Conservation (phyloP, 345 rosid genomes). For the Salix caprea region DNA sequence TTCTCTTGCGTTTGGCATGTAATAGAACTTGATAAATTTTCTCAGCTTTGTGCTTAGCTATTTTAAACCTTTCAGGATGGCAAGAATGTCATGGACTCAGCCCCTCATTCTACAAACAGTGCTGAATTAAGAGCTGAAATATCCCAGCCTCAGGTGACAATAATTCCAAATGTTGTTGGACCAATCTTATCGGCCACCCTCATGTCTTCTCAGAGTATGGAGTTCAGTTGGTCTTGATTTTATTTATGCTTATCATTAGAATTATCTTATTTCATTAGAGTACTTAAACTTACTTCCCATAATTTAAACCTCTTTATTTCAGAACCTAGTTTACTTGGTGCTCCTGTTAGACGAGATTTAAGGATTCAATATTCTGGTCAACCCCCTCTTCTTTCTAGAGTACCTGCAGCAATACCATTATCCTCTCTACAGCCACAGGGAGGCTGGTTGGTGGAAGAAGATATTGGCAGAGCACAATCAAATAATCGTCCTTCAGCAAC, state of each 20-base stretch:
- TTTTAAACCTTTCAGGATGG: constrained; percentile 38
- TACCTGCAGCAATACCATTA: constrained; percentile 42
- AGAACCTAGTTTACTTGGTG: constrained; percentile 92
- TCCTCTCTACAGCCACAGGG: constrained; percentile 48
- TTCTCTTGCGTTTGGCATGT: background rate
- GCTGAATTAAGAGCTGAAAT: constrained; percentile 58
- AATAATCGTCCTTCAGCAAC: constrained; percentile 27
- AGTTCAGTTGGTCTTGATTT: constrained; percentile 12
- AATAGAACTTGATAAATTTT: background rate
- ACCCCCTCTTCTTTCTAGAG: constrained; percentile 61
- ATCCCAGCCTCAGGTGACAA: constrained; percentile 47
- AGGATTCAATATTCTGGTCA: constrained; percentile 63
- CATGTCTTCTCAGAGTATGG: constrained; percentile 68
- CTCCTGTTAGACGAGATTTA: constrained; percentile 63
- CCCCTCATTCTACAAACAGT: constrained; percentile 34
- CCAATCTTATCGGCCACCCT: constrained; percentile 35
- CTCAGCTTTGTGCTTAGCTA: background rate
- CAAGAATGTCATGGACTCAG: constrained; percentile 44
- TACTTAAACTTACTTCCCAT: background rate
- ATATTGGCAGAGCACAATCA: constrained; percentile 25
- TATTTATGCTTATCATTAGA: background rate
- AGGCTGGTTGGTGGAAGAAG: constrained; percentile 75
- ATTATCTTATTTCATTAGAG: background rate
- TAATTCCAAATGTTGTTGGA: constrained; percentile 40
- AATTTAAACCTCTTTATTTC: constrained; percentile 19